Evolutionary conservation across 352 stramenopile genomes (phyloP).

Genomic region (Phytophthora rubi): DNA sequence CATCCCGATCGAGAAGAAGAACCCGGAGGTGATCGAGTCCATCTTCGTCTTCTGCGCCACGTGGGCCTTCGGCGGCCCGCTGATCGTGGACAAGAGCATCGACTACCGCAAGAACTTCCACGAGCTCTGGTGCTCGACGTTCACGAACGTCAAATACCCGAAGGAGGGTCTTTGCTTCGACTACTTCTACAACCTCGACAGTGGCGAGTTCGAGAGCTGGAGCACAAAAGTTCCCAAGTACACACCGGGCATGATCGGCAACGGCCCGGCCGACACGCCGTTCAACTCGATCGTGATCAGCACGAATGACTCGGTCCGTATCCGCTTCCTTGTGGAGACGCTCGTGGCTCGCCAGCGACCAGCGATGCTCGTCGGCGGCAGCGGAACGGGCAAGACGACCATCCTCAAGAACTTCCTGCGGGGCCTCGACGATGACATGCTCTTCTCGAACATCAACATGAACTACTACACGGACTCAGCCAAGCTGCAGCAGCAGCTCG

Average conservation of each 20-base stretch:
- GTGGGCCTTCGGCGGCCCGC: conserved; percentile 96
- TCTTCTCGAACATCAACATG: conserved; percentile 98
- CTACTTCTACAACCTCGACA: conserved; percentile 97
- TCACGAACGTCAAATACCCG: conserved; percentile 92
- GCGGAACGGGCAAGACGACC: conserved; percentile 97
- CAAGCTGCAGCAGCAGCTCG: conserved; percentile 95
- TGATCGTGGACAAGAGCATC: conserved; percentile 93
- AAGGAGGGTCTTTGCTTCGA: conserved; percentile 97
- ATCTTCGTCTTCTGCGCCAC: conserved; percentile 97
- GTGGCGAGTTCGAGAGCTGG: conserved; percentile 94
- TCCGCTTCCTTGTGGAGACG: conserved; percentile 95
- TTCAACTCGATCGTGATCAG: conserved; percentile 97
- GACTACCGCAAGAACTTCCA: conserved; percentile 93
- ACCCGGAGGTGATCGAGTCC: conserved; percentile 93
- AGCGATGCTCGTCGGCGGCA: conserved; percentile 95
- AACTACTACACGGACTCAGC: conserved; percentile 97
- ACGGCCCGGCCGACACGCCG: conserved; percentile 91
- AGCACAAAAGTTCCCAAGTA: conserved; percentile 93
- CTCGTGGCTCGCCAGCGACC: conserved; percentile 94
- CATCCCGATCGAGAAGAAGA: conserved; percentile 91
- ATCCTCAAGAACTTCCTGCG: conserved; percentile 97
- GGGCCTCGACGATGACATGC: conserved; percentile 92
- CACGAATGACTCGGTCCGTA: conserved; percentile 96
- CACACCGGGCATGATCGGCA: conserved; percentile 91
- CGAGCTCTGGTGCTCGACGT: conserved; percentile 82